Base-by-base conservation (phyloP, 768 basidiomycete genomes). In the Roridomyces roridus region DNA sequence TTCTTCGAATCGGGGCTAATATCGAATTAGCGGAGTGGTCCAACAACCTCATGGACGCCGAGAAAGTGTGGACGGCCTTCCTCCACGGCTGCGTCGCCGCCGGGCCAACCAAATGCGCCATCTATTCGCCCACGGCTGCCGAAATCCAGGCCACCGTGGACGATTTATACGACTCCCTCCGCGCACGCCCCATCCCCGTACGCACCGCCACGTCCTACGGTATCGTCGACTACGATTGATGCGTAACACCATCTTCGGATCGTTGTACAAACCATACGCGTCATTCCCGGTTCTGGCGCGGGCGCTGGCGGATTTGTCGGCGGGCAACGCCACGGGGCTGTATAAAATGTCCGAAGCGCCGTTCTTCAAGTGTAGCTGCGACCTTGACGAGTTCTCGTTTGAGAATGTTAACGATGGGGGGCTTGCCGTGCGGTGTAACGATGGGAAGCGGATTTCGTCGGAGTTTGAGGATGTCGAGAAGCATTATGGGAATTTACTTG, bases 121-220 rank as follows among this genome's bases (percentile, higher is more conserved):
- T 80, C 64, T 77, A 73, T 60, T 73, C 77, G 9, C 66, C 74
- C 0, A 71, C 70, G 1, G 64, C 78, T 0, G 62, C 63, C 0
- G 67, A 68, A 2, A 74, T 80, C 21, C 56, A 65, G 4, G 63
- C 63, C 9, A 80, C 78, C 36, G 63, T 79, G 5, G 74, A 74
- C 2, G 49, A 49, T 1, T 57, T 80, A 1, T 75, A 72, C 44
- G 66, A 69, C 2, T 50, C 65, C 18, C 51, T 80, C 2, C 66
- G 67, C 10, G 39, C 51, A 0, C 64, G 60, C 0, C 79, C n/a
- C n/a, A n/a, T n/a, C n/a, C n/a, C n/a, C n/a, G n/a, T n/a, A n/a
- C n/a, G n/a, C n/a, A n/a, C n/a, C 80, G 36, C 57, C 0, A 60
- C 49, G 0, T 64, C 62, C 0, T 79, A 77, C 52, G 77, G 77